phyloP scores from a whole-genome alignment of 2,329 filamentous ascomycete species.

The Purpureocillium lavendulum region DNA sequence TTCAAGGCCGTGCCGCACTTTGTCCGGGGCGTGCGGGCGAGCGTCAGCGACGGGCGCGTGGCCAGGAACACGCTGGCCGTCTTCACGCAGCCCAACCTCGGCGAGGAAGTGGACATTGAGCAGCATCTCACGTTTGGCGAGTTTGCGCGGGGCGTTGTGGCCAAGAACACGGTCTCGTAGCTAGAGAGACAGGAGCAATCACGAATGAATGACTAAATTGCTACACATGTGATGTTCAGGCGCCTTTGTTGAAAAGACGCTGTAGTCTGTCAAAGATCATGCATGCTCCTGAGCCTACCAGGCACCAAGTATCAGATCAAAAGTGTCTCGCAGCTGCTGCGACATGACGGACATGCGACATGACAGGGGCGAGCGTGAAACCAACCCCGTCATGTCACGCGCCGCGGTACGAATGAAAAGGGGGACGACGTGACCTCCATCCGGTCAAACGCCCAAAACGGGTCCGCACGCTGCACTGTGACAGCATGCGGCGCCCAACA shows the following conservation, averaged over 20 bases:
- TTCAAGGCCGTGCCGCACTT: conserved; percentile 97
- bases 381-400: background rate
- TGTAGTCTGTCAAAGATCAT: no score
- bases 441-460: no score
- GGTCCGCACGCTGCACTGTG: no score
- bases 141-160: conserved; percentile 58
- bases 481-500: no score
- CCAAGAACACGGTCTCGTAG: conserved; percentile 47
- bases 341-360: background rate
- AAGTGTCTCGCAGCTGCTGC: no score
- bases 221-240: background rate
- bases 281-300: no score
- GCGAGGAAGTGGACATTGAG: conserved; percentile 64
- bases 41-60: conserved; percentile 42
- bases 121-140: conserved; percentile 64
- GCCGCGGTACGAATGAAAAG: background rate
- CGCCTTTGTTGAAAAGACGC: background rate
- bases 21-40: conserved; percentile 65
- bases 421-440: no score
- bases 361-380: background rate
- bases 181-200: background rate
- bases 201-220: background rate
- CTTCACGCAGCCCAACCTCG: conserved; percentile 93
- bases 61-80: conserved; percentile 87
- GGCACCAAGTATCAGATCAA: no score